Percentiles rank a stretch among this genome's conserved stretches.
These are phyloP conservation scores for Alternaria atra DNA, from an alignment of 2,329 filamentous ascomycete genomes.

Conservation along the genomic window DNA sequence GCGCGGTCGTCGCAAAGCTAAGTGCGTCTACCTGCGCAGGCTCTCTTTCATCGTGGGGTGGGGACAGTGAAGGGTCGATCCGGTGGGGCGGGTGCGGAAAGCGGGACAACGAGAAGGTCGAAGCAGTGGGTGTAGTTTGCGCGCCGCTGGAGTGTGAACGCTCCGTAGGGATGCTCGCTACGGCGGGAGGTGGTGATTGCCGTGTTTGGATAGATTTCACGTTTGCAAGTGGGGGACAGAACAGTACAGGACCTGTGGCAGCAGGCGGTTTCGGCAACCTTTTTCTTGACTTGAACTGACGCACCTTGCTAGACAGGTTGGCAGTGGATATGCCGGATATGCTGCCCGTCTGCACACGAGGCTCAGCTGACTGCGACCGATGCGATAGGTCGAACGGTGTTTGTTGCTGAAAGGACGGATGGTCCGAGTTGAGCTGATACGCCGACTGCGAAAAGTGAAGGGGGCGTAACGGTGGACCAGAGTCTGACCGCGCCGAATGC, in stretches of 20 bases:
- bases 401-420: slow-evolving; percentile 28
- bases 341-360: slow-evolving; percentile 26
- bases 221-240: slow-evolving; percentile 24
- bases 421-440: slow-evolving; percentile 33
- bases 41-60: slow-evolving; percentile 31
- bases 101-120: slow-evolving; percentile 45
- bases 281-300: slow-evolving; percentile 48
- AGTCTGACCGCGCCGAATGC: slow-evolving; percentile 15
- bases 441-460: slow-evolving; percentile 44
- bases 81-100: slow-evolving; percentile 47
- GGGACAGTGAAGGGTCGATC: slow-evolving; percentile 31
- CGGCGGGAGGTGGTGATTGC: slow-evolving; percentile 29
- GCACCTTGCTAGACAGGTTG: slow-evolving; percentile 32
- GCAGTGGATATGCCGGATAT: slow-evolving; percentile 25
- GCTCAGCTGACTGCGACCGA: slow-evolving; percentile 44
- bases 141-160: slow-evolving; percentile 26
- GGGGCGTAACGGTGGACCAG: slow-evolving; percentile 27
- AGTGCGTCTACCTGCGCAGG: slow-evolving; percentile 29
- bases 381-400: slow-evolving; percentile 27
- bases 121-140: slow-evolving; percentile 28
- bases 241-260: slow-evolving; percentile 19
- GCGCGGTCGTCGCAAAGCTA: slow-evolving; percentile 38
- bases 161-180: slow-evolving; percentile 34
- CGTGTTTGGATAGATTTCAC: slow-evolving; percentile 26
- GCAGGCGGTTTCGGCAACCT: slow-evolving; percentile 44